Base-by-base conservation (phyloP, 371 early-diverging fungal species). In the Lichtheimia ornata region DNA sequence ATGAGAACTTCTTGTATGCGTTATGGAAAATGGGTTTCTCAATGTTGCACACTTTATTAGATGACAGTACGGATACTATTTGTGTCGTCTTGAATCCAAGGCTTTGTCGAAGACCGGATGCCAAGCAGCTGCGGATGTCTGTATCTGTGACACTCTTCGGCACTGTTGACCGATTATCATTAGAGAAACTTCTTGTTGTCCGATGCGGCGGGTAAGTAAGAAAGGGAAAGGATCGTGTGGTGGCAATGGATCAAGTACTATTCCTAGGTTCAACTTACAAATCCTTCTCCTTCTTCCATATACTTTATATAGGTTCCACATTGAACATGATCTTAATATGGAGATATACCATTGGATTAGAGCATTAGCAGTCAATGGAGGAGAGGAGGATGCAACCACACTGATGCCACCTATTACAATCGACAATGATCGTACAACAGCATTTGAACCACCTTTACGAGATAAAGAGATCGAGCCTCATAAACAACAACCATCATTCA, bases 61-160 rank as follows among this genome's bases (percentile, higher is more conserved):
- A 67, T 50, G 68, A 67, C 47, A 58, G 63, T 51, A 67, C 68
- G 22, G 68, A 42, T 12, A 51, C 55, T 13, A 51, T 67, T 51
- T 49, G 56, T 5, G 52, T 67, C 9, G 24, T 56, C n/a, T n/a
- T 67, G 25, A 56, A 63, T 27, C 41, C 63, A 25, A 50, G 63
- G 20, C 20, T 59, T 40, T 63, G 59, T 41, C 14, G 53, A 22
- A 43, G 60, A 15, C 44, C 47, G 5, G 63, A 63, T 41, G 35
- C 45, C 20, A 50, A 11, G 14, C 41, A 44, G 35, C 42, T 67
- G 9, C 51, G 12, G 15, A 4, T 53, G 15, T 22, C 60, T n/a
- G 47, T 55, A 4, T 63, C 64, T 11, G 57, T 67, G 22, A 55
- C 61, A 5, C 42, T 67, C 11, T 53, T 67, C 40, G 68, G 63